Evolutionary conservation across 2,329 filamentous ascomycete species (phyloP), one percentile per base, ranked within the genome.

Genomic region (Pseudogymnoascus pannorum): DNA sequence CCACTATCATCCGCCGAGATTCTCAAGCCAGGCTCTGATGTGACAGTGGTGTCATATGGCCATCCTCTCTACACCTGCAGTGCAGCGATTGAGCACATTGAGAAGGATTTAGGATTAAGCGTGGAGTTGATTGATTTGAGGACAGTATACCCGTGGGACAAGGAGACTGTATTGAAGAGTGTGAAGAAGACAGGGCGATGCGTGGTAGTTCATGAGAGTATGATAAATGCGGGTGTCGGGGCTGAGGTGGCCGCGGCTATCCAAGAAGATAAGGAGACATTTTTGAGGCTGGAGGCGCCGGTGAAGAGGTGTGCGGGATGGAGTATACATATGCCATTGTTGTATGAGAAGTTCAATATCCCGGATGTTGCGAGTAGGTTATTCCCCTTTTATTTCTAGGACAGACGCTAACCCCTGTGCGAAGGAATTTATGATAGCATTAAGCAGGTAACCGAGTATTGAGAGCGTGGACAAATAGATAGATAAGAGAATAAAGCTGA

Each of bases 81-180:
- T 12, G 77, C 81, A 4, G 87, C 87, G 1, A 87, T 89, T 62
- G 79, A 80, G 33, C 82, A 83, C 3, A 84, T 86, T 5, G 87
- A 90, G 71, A 86, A 84, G 67, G 84, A 86, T 51, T 78, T 89
- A 64, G 85, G 84, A 3, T 81, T 87, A 54, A 84, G 77, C 38
- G 78, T 88, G 9, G 87, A 91, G 72, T 73, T 91, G 62, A 87
- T 91, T 62, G 87, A 91, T 71, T 72, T 91, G 14, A 78, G 87
- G 58, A 89, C 87, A 0, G 81, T 91, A 33, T 89, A 88, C 72
- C 87, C 87, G 0, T 91, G 87, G 87, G 87, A 91, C 69, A 78
- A 86, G 59, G 77, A 82, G 66, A 86, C 84, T 0, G 77, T 90
- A 0, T 72, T 89, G 59, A 77, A 84, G 16, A 89, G 87, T 62